Conservation (phyloP, 768 basidiomycete species). For the Macrolepiota dolichaula region DNA sequence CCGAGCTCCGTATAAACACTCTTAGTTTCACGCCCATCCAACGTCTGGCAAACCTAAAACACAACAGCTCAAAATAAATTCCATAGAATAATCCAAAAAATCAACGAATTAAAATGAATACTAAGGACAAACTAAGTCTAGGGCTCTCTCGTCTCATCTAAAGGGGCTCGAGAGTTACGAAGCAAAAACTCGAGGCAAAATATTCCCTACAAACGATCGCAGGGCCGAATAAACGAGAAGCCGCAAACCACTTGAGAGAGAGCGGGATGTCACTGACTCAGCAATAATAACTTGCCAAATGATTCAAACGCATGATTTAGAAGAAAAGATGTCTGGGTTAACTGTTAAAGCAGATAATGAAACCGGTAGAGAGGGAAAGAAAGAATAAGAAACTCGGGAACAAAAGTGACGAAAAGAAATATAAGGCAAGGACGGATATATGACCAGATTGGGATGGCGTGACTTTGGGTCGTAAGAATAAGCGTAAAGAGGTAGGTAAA, state of each 20-base stretch:
- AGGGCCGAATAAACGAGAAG: neutral
- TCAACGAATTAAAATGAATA: slow-evolving; percentile 2
- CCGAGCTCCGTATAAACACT: neutral
- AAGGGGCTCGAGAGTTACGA: neutral
- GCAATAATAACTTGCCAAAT: slow-evolving; percentile 8
- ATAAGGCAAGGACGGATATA: slow-evolving; percentile 40
- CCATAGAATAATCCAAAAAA: slow-evolving; percentile 3
- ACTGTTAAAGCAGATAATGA: slow-evolving; percentile 24
- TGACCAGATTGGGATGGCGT: slow-evolving; percentile 41
- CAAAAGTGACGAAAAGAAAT: slow-evolving; percentile 22
- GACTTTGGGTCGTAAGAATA: slow-evolving; percentile 33
- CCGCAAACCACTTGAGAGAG: neutral
- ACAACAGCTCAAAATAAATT: neutral
- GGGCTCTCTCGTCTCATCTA: neutral
- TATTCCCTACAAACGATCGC: neutral
- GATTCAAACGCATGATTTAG: slow-evolving; percentile 18
- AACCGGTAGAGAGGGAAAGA: slow-evolving; percentile 25
- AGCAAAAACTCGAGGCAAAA: neutral
- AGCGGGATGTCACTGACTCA: neutral
- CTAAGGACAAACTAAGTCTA: neutral
- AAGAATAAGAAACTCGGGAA: slow-evolving; percentile 24
- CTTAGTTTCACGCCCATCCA: neutral
- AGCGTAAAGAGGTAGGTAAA: slow-evolving; percentile 23
- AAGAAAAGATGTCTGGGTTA: slow-evolving; percentile 35
- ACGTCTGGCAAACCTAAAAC: neutral